A percentile compares a stretch with the other conserved stretches of the same genome.
Evolutionary conservation across 768 basidiomycete genomes (phyloP).

Genomic region (Mycena capillaripes): DNA sequence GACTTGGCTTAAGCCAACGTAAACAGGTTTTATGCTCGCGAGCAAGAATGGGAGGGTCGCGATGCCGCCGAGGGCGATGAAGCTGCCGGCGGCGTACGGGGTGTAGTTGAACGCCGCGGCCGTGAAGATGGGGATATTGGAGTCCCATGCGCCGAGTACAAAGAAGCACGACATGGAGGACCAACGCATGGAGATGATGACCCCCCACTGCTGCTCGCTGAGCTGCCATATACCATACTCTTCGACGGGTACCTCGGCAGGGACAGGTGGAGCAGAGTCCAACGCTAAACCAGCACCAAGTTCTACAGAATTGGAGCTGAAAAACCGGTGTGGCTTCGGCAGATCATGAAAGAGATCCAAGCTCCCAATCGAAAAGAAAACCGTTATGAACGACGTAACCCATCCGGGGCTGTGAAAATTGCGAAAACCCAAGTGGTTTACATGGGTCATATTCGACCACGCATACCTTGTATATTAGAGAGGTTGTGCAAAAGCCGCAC

Average conservation of each 20-base stretch:
- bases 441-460: too few relatives aligned
- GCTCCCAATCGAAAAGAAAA: constrained; percentile 53
- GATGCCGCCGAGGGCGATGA: constrained; percentile 76
- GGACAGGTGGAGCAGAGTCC: too few relatives aligned
- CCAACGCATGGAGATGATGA: constrained; percentile 77
- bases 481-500: too few relatives aligned
- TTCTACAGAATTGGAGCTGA: constrained; percentile 7
- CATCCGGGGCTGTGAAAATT: constrained; percentile 57
- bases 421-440: too few relatives aligned
- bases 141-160: constrained; percentile 78
- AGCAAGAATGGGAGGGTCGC: constrained; percentile 76
- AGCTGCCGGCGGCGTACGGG: constrained; percentile 75
- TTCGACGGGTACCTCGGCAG: not conserved
- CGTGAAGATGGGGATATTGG: constrained; percentile 75
- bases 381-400: constrained; percentile 59
- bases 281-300: not conserved
- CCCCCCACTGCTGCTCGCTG: constrained; percentile 61
- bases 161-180: constrained; percentile 80
- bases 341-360: constrained; percentile 47
- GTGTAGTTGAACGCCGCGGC: constrained; percentile 64
- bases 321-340: constrained; percentile 11
- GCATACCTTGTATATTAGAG: constrained; percentile 55
- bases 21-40: too few relatives aligned
- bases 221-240: constrained; percentile 50
- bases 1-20: too few relatives aligned